Evolutionary conservation across 306 rosid genomes (phyloP).

Genomic region (Cicer cuneatum): DNA sequence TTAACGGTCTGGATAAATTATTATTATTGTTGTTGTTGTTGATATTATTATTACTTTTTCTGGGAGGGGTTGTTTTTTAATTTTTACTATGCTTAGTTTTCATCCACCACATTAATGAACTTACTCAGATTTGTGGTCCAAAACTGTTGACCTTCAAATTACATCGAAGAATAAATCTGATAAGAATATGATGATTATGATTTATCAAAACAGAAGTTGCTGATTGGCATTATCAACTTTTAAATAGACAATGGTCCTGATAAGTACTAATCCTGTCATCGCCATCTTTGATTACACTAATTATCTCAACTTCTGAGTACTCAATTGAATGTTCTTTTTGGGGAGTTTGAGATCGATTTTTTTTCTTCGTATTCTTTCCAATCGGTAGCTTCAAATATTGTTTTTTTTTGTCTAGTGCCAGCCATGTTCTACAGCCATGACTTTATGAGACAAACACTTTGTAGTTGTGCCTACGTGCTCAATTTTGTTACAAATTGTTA

Average conservation of each 20-base stretch:
- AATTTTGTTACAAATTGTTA: conserved; percentile 43
- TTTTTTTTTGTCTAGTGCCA: conserved; percentile 1
- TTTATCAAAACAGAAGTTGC: conserved; percentile 25
- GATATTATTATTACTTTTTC: not conserved
- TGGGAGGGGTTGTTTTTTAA: conserved; percentile 14
- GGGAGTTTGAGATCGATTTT: conserved; percentile 6
- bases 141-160: conserved; percentile 29
- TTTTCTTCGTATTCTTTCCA: conserved; percentile 16
- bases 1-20: conserved; percentile 69
- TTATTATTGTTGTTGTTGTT: too few relatives aligned
- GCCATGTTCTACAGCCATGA: conserved; percentile 19
- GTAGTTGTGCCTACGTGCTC: conserved; percentile 40
- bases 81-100: not conserved
- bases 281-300: not conserved
- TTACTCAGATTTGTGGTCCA: conserved; percentile 23
- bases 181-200: conserved; percentile 26
- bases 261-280: not conserved
- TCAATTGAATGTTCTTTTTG: conserved; percentile 1
- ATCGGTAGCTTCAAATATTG: conserved; percentile 3
- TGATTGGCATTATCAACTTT: conserved; percentile 29
- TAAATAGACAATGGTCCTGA: conserved; percentile 26
- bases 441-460: conserved; percentile 18
- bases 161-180: conserved; percentile 20
- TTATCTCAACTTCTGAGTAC: conserved; percentile 12
- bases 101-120: conserved; percentile 20